Evolutionary conservation across 192 early-diverging fungal genomes (phyloP).

Genomic region (Podila minutissima): DNA sequence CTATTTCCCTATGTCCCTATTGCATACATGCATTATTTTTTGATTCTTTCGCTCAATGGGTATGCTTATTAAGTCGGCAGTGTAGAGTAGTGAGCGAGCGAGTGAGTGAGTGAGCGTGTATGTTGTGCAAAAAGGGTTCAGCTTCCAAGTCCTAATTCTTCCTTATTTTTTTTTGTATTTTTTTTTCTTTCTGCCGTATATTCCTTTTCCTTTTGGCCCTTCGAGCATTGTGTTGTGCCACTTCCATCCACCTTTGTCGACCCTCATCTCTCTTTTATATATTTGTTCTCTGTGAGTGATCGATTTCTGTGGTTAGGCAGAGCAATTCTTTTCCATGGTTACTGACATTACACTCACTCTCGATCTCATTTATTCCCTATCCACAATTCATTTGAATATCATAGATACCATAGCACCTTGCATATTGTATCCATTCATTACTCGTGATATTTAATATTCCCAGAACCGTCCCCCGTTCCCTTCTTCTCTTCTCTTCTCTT

Average conservation of each 20-base stretch:
- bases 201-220: not conserved
- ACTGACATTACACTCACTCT: too few species aligned
- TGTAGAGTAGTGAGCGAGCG: too few species aligned
- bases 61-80: too few species aligned
- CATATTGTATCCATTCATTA: not conserved
- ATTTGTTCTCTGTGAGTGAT: too few species aligned
- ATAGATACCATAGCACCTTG: slow-evolving; percentile 24
- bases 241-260: too few species aligned
- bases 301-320: too few species aligned
- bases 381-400: not conserved
- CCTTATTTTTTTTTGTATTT: not conserved
- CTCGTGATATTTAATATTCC: slow-evolving; percentile 7
- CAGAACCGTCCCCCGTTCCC: not conserved
- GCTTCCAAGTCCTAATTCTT: slow-evolving; percentile 1
- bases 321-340: too few species aligned
- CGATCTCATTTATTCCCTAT: not conserved
- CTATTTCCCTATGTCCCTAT: too few species aligned
- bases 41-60: too few species aligned
- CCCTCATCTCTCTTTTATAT: too few species aligned
- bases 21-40: too few species aligned
- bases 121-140: not conserved
- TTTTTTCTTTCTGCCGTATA: not conserved
- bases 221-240: not conserved
- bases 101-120: too few species aligned
- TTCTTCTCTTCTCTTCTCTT: not conserved